These are phyloP conservation scores for Hypoxylon lienhwacheense DNA, from an alignment of 495 filamentous ascomycete species.

Conservation along the genomic window DNA sequence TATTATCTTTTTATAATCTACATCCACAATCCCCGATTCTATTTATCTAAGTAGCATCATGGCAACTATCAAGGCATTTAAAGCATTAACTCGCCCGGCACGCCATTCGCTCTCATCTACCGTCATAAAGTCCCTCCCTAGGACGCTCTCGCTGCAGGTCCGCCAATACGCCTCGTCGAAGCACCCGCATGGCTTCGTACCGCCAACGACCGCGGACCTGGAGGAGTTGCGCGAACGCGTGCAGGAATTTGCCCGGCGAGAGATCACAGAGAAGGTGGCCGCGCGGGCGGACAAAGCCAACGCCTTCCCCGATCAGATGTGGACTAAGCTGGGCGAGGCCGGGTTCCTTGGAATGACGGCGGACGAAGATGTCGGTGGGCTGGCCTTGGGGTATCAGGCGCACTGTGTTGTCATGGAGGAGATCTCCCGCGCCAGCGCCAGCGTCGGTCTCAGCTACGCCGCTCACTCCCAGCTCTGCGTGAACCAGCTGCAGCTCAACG, in stretches of 20 bases:
- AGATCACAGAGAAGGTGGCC: constrained; percentile 83
- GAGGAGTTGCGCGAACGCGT: constrained; percentile 84
- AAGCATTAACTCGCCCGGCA: constrained; percentile 39
- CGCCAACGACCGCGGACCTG: constrained; percentile 76
- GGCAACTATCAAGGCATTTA: constrained; percentile 37
- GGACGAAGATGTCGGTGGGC: constrained; percentile 88
- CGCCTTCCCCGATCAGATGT: constrained; percentile 88
- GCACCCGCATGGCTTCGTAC: constrained; percentile 79
- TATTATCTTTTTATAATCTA: too few relatives aligned
- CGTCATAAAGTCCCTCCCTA: constrained; percentile 13
- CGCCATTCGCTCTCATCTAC: constrained; percentile 16
- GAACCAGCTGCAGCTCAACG: constrained; percentile 94
- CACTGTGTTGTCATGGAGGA: constrained; percentile 98
- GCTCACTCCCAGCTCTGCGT: constrained; percentile 97
- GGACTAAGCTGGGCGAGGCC: constrained; percentile 88
- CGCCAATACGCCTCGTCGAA: constrained; percentile 65
- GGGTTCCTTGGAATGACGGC: constrained; percentile 93
- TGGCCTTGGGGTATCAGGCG: constrained; percentile 94
- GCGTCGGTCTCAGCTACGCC: constrained; percentile 88
- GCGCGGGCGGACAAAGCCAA: constrained; percentile 79
- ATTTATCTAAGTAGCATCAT: constrained; percentile 20
- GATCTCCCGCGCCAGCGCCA: constrained; percentile 65
- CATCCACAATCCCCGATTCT: neutral
- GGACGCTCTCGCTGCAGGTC: constrained; percentile 35
- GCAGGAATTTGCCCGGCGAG: constrained; percentile 85